phyloP scores from a whole-genome alignment of 208 protist species.

The Crithidia thermophila region DNA sequence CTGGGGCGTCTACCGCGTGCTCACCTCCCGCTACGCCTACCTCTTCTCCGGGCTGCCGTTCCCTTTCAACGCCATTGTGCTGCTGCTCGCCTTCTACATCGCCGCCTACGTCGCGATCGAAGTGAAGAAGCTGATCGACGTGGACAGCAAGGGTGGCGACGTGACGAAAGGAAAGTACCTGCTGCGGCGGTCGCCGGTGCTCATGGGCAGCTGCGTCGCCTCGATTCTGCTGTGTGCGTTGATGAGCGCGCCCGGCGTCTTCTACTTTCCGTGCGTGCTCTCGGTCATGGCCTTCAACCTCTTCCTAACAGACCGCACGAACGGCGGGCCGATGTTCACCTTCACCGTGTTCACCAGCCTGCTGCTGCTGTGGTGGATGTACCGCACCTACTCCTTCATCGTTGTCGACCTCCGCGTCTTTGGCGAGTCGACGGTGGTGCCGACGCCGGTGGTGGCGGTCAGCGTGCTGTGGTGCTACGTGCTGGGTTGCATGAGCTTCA shows the following conservation, averaged over 20 bases:
- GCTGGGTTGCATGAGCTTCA: conserved; percentile 81
- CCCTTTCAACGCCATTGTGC: conserved; percentile 64
- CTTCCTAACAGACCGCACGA: conserved; percentile 80
- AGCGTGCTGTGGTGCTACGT: conserved; percentile 82
- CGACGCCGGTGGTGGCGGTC: conserved; percentile 62
- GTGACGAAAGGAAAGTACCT: conserved; percentile 28
- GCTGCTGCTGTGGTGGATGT: conserved; percentile 90
- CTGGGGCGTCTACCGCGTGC: conserved; percentile 73
- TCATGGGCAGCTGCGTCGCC: conserved; percentile 48
- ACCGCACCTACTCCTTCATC: conserved; percentile 87
- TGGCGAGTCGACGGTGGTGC: conserved; percentile 65
- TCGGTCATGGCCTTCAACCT: conserved; percentile 68
- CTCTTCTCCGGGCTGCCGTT: conserved; percentile 72
- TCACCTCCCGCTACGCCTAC: conserved; percentile 78
- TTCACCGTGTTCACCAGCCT: conserved; percentile 82
- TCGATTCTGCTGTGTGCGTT: conserved; percentile 50
- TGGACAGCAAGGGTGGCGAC: conserved; percentile 45
- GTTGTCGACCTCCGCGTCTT: conserved; percentile 83
- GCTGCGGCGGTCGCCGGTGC: conserved; percentile 17
- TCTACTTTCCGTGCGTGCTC: conserved; percentile 58
- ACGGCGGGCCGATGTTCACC: conserved; percentile 62
- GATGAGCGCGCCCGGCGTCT: conserved; percentile 47
- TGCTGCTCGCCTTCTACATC: conserved; percentile 65
- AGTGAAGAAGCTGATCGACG: conserved; percentile 59
- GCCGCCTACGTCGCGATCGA: conserved; percentile 52